Conservation (phyloP, 2,329 filamentous ascomycete genomes). For the Epicoccum sorghinum region DNA sequence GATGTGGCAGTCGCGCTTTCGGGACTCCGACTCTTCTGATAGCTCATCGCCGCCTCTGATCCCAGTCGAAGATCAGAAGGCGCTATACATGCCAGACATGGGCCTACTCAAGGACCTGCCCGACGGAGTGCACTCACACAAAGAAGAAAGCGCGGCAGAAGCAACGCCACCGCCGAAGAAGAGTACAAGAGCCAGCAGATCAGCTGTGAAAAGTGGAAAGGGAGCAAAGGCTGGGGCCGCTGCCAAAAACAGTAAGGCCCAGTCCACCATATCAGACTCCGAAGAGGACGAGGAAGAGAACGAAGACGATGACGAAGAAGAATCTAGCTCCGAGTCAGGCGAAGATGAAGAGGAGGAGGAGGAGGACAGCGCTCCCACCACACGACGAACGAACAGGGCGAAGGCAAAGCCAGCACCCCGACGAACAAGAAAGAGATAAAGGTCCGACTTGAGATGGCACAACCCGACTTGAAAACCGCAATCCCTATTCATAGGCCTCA, state of each 20-base stretch:
- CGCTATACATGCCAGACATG: slow-evolving; percentile 39
- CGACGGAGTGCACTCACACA: slow-evolving; percentile 32
- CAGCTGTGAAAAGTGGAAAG: slow-evolving; percentile 32
- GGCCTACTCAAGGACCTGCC: slow-evolving; percentile 43
- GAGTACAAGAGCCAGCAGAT: slow-evolving; percentile 33
- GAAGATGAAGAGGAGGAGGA: slow-evolving; percentile 34
- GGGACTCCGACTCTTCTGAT: slow-evolving; percentile 29
- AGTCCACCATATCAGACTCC: slow-evolving; percentile 40
- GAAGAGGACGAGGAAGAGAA: slow-evolving; percentile 51
- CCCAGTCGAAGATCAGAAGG: slow-evolving; percentile 41
- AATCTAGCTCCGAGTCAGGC: slow-evolving; percentile 37
- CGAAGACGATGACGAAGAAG: slow-evolving; percentile 40
- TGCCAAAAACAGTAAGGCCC: slow-evolving; percentile 39
- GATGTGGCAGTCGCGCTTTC: slow-evolving; percentile 52
- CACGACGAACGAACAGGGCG: slow-evolving; percentile 39
- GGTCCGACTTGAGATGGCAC: too few species aligned
- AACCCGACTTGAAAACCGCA: not conserved
- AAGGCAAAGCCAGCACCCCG: slow-evolving; percentile 35
- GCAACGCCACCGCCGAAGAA: slow-evolving; percentile 42
- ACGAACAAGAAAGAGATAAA: slow-evolving; percentile 37
- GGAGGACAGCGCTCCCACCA: slow-evolving; percentile 42
- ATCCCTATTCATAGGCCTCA: not conserved
- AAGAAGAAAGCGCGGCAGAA: slow-evolving; percentile 37
- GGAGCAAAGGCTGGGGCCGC: slow-evolving; percentile 29
- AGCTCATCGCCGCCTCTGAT: slow-evolving; percentile 41